Evolutionary conservation across 1,139 yeast genomes (phyloP), one percentile per base, ranked within the genome.

Genomic region (Pneumocystis oryctolagi): DNA sequence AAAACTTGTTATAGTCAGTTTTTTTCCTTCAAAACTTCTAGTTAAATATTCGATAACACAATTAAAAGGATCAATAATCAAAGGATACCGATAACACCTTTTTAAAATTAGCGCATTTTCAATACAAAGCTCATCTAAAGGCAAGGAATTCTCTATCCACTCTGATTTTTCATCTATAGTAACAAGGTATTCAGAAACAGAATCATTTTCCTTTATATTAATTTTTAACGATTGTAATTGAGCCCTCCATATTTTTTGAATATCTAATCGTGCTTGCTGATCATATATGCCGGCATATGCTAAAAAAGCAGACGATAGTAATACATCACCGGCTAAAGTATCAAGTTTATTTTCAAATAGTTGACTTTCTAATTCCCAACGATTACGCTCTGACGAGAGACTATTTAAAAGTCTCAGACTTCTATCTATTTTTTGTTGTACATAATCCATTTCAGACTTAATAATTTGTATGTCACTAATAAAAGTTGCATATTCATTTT

Each of bases 401-500:
- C 81, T 84, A 5, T 82, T 84, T 59, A 90, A 77, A 59, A 92
- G 76, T 30, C 76, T 72, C 64, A 81, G 75, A 67, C 96, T 86
- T 62, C 95, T 76, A 1, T 71, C 73, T 1, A 89, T 87, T 66
- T 83, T 87, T 5, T 66, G 67, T 66, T 84, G 82, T 9, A 89
- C 94, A 0, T 71, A 68, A 2, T 72, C 73, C 85, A 89, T 86
- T 70, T 88, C 92, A 3, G 76, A 70, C 71, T 87, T 89, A 61
- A 89, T 83, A 47, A 77, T 76, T 70, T 92, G 97, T 0, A 88
- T 80, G 57, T 88, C 92, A 64, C 96, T 77, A 59, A 92, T 89
- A 47, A 87, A 75, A 9, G 74, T 76, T 61, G 94, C 87, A 71
- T 92, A 92, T 18, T 79, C 80, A 14, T 76, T 78, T 67, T 89